Base-by-base conservation (phyloP, 2,329 filamentous ascomycete genomes). In the Dothistroma septosporum region DNA sequence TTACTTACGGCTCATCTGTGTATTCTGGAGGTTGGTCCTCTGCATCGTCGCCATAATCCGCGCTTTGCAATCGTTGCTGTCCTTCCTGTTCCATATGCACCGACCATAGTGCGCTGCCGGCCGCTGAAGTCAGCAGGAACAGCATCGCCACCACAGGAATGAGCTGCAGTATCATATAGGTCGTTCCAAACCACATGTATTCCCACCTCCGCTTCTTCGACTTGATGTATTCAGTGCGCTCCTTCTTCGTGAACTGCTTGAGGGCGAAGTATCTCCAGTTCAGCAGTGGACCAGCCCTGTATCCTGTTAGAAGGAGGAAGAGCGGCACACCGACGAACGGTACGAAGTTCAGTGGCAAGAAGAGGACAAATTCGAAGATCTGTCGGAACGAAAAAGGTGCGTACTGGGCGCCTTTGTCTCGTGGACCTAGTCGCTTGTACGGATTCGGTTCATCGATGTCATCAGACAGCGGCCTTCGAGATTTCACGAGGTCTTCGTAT, bases 251-350 rank as follows among this genome's bases (percentile, higher is more conserved):
- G 65, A 95, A 81, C 0, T 87, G 90, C 46, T 87, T 82, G 53
- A 99, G 80, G 69, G 92, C 85, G 73, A 92, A 97, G 81, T 94
- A 97, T 60, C 94, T 82, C 80, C 92, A 94, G 69, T 97, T 92
- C 58, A 94, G 88, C 31, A 97, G 84, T 33, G 93, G 94, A 0
- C 94, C 93, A 5, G 91, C 85, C 28, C 93, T 83, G 52, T 92
- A 91, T 1, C 93, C 94, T 0, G 92, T 97, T 66, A 96, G 83
- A 59, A 96, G 76, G 62, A 99, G 83, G 74, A 97, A 99, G 64
- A 94, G 82, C 0, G 91, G 90, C 0, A 89, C 89, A 16, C 93
- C 93, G 14, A 91, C 84, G 52, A 88, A 85, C 0, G 93, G 93
- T 16, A 97, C 84, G 22, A 99, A 85, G 73, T 96, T 97, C 61